A percentile compares a stretch with the other conserved stretches of the same genome.
These are phyloP conservation scores for Rhizopogon vesiculosus DNA, from an alignment of 768 basidiomycete species.

Conservation along the genomic window DNA sequence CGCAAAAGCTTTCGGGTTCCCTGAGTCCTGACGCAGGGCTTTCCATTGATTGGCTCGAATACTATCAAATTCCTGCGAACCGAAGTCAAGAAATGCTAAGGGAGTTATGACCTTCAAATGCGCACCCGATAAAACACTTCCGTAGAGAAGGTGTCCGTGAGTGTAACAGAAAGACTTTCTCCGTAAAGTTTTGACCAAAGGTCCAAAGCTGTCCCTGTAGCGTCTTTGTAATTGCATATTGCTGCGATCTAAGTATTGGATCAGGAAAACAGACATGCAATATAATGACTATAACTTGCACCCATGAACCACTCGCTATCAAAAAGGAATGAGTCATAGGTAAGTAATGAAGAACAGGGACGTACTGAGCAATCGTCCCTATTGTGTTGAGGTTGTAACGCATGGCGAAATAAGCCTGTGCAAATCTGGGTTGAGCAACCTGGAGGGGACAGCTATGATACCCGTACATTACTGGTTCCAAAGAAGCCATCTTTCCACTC, in stretches of 20 bases:
- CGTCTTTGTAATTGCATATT: conserved; percentile 72
- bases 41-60: conserved; percentile 69
- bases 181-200: conserved; percentile 83
- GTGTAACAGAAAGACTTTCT: conserved; percentile 55
- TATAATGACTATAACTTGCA: conserved; percentile 33
- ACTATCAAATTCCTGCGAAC: conserved; percentile 48
- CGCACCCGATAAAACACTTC: conserved; percentile 74
- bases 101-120: background rate
- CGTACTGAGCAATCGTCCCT: conserved; percentile 87
- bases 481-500: conserved; percentile 27
- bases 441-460: conserved; percentile 11
- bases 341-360: conserved; percentile 10
- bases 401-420: conserved; percentile 78
- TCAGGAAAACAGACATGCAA: background rate
- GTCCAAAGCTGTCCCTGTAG: conserved; percentile 69
- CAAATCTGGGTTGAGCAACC: background rate
- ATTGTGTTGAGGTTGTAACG: conserved; percentile 62
- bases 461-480: conserved; percentile 84
- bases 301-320: conserved; percentile 90
- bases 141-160: conserved; percentile 96
- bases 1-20: conserved; percentile 82
- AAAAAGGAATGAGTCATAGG: background rate
- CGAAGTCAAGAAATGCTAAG: background rate
- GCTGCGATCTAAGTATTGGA: conserved; percentile 62
- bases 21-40: conserved; percentile 90